Evolutionary conservation across 2,329 filamentous ascomycete species (phyloP), one percentile per base, ranked within the genome.

Genomic region (Aspergillus pseudonomiae): DNA sequence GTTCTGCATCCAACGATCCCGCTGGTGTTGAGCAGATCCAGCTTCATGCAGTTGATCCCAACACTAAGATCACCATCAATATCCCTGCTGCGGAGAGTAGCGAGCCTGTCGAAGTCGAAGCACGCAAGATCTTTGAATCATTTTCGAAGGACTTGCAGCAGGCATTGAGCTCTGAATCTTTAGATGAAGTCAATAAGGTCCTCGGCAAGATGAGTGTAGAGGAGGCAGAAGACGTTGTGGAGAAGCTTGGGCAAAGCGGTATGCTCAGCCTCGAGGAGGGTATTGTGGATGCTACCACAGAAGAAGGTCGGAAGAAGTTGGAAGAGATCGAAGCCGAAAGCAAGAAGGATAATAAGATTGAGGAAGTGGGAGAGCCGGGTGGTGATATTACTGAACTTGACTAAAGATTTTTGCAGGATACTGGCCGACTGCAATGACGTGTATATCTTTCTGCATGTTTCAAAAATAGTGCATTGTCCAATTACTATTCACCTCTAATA

Each of bases 1-100:
- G 83, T 63, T 80, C 84, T 52, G 83, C 81, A 6, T 83, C 82
- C 24, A 77, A 79, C 52, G 82, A 82, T 9, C 79, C 80, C 2
- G 87, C 84, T 28, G 92, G 90, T 24, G 91, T 96, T 11, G 95
- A 99, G 81, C 94, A 97, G 79, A 99, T 99, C 70, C 96, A 99
- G 79, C 85, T 99, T 54, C 95, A 99, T 76, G 94, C 95, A 16
- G 94, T 99, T 12, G 93, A 97, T 77, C 94, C 94, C 0, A 91
- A 91, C 55, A 97, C 94, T 3, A 90, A 91, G 65, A 97, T 99
- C 77, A 91, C 92, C 75, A 97, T 98, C 78, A 87, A 81, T 60
- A 90, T 96, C 45, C 94, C 95, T 14, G 83, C 90, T 0, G 83
- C 84, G 45, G 84, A 87, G 28, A 91, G 89, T 70, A 84, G 88